Evolutionary conservation across 164 flowering plant genomes (phyloP).

Genomic region (Stephania japonica): DNA sequence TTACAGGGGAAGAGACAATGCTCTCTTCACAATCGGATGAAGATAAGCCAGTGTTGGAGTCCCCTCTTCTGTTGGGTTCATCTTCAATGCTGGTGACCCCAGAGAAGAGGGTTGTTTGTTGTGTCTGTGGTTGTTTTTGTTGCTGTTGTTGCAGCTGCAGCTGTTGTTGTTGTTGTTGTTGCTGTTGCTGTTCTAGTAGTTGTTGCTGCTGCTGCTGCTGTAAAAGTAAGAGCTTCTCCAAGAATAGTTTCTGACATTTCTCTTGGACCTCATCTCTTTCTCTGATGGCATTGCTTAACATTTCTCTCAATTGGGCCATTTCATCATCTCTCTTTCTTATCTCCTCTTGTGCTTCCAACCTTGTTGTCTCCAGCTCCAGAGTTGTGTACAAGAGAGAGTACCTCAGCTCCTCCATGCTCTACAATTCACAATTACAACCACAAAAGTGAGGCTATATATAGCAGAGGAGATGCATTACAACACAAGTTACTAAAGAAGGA

Average conservation of each 20-base stretch:
- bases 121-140: slow-evolving; percentile 12
- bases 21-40: slow-evolving; percentile 84
- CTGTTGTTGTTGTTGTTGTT: slow-evolving; percentile 26
- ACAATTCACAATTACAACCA: slow-evolving; percentile 8
- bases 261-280: slow-evolving; percentile 73
- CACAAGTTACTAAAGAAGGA: slow-evolving; percentile 4
- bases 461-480: slow-evolving; percentile 24
- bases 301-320: slow-evolving; percentile 41
- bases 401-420: slow-evolving; percentile 70
- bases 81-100: slow-evolving; percentile 61
- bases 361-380: slow-evolving; percentile 73
- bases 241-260: slow-evolving; percentile 47
- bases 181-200: slow-evolving; percentile 15
- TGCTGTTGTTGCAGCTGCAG: slow-evolving; percentile 32
- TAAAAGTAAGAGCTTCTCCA: slow-evolving; percentile 44
- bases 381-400: slow-evolving; percentile 51
- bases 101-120: slow-evolving; percentile 16
- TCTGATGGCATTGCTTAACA: slow-evolving; percentile 34
- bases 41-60: slow-evolving; percentile 51
- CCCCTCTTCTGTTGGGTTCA: slow-evolving; percentile 47
- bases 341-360: slow-evolving; percentile 62
- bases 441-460: slow-evolving; percentile 1
- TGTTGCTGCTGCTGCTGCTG: slow-evolving; percentile 38
- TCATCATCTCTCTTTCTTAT: slow-evolving; percentile 63
- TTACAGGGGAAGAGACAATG: slow-evolving; percentile 60